Evolutionary conservation across 139 green algal genomes (phyloP).

Genomic region (Picochlorum sp.): DNA sequence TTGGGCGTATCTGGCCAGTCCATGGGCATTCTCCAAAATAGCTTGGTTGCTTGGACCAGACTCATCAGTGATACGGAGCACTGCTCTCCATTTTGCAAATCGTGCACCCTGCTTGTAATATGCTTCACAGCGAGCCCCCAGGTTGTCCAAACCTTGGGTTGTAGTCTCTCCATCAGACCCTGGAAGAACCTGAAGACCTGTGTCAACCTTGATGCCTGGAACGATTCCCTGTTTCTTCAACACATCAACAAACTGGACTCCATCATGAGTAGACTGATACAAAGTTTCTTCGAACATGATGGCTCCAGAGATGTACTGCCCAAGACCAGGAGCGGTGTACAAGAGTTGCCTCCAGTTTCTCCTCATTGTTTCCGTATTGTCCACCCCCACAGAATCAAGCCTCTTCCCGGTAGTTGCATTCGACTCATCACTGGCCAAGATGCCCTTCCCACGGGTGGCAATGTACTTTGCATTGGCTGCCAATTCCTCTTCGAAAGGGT

Average conservation of each 20-base stretch:
- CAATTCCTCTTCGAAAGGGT: slow-evolving; percentile 59
- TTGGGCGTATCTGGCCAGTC: slow-evolving; percentile 84
- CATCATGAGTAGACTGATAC: slow-evolving; percentile 48
- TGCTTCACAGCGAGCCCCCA: slow-evolving; percentile 55
- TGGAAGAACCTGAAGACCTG: slow-evolving; percentile 39
- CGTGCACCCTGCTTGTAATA: slow-evolving; percentile 76
- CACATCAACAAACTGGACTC: slow-evolving; percentile 59
- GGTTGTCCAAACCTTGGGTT: slow-evolving; percentile 67
- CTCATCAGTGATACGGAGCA: slow-evolving; percentile 64
- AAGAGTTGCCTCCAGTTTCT: slow-evolving; percentile 73
- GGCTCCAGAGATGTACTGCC: slow-evolving; percentile 81
- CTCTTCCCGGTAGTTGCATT: slow-evolving; percentile 83
- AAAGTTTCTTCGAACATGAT: slow-evolving; percentile 99
- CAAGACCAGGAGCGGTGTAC: slow-evolving; percentile 51
- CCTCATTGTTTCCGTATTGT: slow-evolving; percentile 80
- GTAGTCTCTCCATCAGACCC: slow-evolving; percentile 41
- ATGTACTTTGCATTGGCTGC: slow-evolving; percentile 63
- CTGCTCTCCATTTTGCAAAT: slow-evolving; percentile 83
- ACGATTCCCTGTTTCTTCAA: slow-evolving; percentile 54
- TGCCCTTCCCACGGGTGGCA: slow-evolving; percentile 23
- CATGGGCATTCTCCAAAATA: slow-evolving; percentile 84
- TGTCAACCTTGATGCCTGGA: slow-evolving; percentile 91
- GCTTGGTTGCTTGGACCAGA: slow-evolving; percentile 56
- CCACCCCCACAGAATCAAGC: slow-evolving; percentile 64
- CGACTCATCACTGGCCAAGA: slow-evolving; percentile 72